Evolutionary conservation across 345 rosid genomes (phyloP).

Genomic region (Brassica incana): DNA sequence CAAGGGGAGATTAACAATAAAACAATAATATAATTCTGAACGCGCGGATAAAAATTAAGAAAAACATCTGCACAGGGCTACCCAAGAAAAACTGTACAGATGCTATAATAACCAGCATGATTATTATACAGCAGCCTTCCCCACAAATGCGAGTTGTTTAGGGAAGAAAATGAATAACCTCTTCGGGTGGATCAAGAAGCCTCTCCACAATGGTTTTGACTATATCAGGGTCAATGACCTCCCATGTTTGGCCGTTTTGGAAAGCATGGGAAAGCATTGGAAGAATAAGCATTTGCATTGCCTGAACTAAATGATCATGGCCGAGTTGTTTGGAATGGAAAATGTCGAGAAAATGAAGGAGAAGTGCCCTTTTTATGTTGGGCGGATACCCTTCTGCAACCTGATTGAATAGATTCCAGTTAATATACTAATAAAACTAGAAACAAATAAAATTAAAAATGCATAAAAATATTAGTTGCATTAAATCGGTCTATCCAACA

Average conservation of each 20-base stretch:
- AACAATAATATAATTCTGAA: constrained; percentile 9
- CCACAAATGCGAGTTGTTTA: constrained; percentile 7
- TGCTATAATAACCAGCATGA: constrained; percentile 17
- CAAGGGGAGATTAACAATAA: constrained; percentile 27
- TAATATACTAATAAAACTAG: constrained; percentile 25
- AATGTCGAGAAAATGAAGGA: constrained; percentile 82
- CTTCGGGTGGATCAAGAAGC: constrained; percentile 99
- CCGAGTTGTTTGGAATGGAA: constrained; percentile 92
- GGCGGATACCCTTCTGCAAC: constrained; percentile 95
- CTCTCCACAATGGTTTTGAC: constrained; percentile 95
- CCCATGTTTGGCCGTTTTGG: constrained; percentile 88
- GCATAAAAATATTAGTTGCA: constrained; percentile 28
- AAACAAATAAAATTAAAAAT: constrained; percentile 12
- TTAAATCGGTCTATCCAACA: constrained; percentile 25
- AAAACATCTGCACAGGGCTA: not conserved
- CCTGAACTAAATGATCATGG: constrained; percentile 92
- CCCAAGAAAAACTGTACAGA: not conserved
- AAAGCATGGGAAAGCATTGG: constrained; percentile 99
- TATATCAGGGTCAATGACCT: constrained; percentile 82
- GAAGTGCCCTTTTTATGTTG: constrained; percentile 78
- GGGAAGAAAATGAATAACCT: constrained; percentile 49
- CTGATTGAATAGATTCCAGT: constrained; percentile 46
- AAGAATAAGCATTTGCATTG: constrained; percentile 98
- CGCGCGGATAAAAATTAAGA: not conserved
- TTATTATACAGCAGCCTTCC: not conserved